Percentiles rank a stretch among this genome's conserved stretches.
phyloP scores from a whole-genome alignment of 441 rosid species.

The Populus tomentosa region DNA sequence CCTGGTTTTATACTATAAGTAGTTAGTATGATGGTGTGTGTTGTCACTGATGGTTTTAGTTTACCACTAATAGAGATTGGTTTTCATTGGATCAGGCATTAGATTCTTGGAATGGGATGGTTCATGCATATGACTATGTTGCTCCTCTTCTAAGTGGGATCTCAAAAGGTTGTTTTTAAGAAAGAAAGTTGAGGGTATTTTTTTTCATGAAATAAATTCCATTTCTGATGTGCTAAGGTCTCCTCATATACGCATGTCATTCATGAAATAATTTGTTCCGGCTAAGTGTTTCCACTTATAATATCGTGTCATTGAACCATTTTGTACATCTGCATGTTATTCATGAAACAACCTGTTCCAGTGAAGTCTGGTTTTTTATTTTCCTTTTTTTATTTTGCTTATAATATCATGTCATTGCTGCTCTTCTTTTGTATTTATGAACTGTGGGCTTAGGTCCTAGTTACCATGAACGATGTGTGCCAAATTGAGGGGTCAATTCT shows the following conservation, averaged over 20 bases:
- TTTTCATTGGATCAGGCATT: slow-evolving; percentile 61
- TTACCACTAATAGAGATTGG: background rate
- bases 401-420: background rate
- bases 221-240: background rate
- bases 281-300: background rate
- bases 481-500: background rate
- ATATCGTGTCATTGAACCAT: background rate
- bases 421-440: background rate
- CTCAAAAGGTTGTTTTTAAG: slow-evolving; percentile 51
- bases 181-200: background rate
- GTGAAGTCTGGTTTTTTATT: background rate
- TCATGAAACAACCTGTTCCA: background rate
- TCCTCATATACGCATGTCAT: background rate
- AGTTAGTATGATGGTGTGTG: background rate
- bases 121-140: slow-evolving; percentile 34
- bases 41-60: background rate
- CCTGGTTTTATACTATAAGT: background rate
- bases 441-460: background rate
- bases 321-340: background rate
- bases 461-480: background rate
- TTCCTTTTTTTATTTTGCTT: background rate
- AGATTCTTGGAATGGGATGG: slow-evolving; percentile 38
- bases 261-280: background rate
- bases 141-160: slow-evolving; percentile 70
- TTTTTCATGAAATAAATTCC: background rate